Evolutionary conservation across 345 rosid species (phyloP), one percentile per base, ranked within the genome.

Genomic region (Limnanthes douglasii): DNA sequence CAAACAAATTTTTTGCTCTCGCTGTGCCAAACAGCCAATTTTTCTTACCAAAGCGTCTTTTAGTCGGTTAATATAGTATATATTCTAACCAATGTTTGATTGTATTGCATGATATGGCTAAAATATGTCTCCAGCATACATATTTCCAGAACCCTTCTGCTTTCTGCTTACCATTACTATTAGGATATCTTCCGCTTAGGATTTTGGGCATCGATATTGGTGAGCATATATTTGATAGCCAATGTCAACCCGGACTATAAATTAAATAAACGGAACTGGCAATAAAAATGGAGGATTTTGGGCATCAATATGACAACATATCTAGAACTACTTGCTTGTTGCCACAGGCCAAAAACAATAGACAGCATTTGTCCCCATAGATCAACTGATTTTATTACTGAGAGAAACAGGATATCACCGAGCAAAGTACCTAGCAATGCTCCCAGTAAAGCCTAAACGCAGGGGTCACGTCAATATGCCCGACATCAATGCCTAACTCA

Each of bases 371-470:
- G 30, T 17, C 9, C 29, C 12, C n/a, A n/a, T 50, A 9, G 4
- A 3, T 3, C 32, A 28, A 11, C 14, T 28, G 21, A 23, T 22
- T 18, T n/a, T 24, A 12, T 10, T 10, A 39, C 6, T 41, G 19
- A 10, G 36, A 21, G 37, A 4, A 15, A 46, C 37, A 37, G 47
- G 31, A 44, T 31, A 33, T 45, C 15, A 39, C 19, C 14, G 41
- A 33, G 59, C 34, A 30, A 21, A 36, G 18, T 65, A 86, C 97
- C 97, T 88, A 28, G 95, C 75, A 53, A 83, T 64, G 50, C 93
- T 88, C 27, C 97, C 97, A 43, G 97, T 95, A 56, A 88, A 88
- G 31, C 97, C 95, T 59, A 88, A 64, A 74, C 83, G 97, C 56
- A 88, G 58, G n/a, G 34, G 97, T 83, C 21, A 72, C 95, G 38